Evolutionary conservation across 2,329 filamentous ascomycete species (phyloP).

Genomic region (Rachicladosporium sp.): DNA sequence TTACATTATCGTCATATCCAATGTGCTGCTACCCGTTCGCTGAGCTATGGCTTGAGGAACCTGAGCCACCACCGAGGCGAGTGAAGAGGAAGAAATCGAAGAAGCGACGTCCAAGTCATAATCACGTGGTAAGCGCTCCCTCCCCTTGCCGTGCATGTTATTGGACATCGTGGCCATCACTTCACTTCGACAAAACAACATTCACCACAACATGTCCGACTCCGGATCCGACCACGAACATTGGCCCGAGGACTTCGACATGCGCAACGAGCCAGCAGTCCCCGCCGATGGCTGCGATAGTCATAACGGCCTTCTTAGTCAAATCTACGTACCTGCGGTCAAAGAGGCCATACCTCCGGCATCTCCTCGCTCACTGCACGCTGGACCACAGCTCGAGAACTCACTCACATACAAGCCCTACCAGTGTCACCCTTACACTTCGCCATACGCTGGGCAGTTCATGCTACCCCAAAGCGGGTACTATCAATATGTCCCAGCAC

Average conservation of each 20-base stretch:
- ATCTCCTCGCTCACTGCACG: background rate
- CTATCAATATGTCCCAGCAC: conserved; percentile 12
- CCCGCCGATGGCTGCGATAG: conserved; percentile 14
- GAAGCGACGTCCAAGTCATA: background rate
- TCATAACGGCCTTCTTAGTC: conserved; percentile 18
- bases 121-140: conserved; percentile 1
- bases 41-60: conserved; percentile 18
- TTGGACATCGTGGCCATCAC: conserved; percentile 2
- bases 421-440: too few species aligned
- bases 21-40: conserved; percentile 19
- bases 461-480: conserved; percentile 6
- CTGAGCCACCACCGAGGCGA: conserved; percentile 6
- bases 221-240: conserved; percentile 18
- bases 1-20: too few species aligned
- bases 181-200: background rate
- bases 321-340: conserved; percentile 12
- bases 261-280: conserved; percentile 6
- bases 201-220: conserved; percentile 1
- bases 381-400: background rate
- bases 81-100: conserved; percentile 7
- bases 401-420: background rate
- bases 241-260: conserved; percentile 17
- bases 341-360: background rate
- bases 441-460: background rate
- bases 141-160: conserved; percentile 1